A percentile compares a stretch with the other conserved stretches of the same genome.
phyloP scores from a whole-genome alignment of 2,329 filamentous ascomycete species.

The Calonectria montana region DNA sequence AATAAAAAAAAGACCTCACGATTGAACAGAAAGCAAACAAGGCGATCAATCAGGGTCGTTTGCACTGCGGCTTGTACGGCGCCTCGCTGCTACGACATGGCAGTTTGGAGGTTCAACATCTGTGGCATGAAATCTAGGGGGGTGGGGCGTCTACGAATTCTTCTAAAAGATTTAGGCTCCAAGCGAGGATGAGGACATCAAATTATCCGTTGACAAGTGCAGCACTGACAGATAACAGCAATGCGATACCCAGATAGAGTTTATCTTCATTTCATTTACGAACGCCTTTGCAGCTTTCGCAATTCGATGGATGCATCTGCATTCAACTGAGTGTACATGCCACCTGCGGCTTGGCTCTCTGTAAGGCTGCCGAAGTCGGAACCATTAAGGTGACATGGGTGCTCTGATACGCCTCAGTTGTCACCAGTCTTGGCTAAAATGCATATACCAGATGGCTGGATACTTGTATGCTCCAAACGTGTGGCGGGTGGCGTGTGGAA shows the following conservation, averaged over 20 bases:
- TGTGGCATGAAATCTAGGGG: constrained; percentile 24
- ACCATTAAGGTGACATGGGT: background rate
- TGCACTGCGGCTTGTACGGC: background rate
- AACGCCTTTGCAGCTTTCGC: background rate
- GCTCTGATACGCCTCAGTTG: background rate
- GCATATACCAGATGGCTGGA: constrained; percentile 17
- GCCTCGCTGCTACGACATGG: background rate
- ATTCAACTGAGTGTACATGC: background rate
- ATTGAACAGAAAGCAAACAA: background rate
- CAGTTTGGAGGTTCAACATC: background rate
- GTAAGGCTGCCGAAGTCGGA: background rate
- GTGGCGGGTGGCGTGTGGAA: constrained; percentile 16
- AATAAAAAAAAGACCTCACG: background rate
- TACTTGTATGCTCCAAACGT: constrained; percentile 6
- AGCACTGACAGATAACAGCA: background rate
- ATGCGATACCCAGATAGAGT: constrained; percentile 1
- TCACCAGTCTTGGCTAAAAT: background rate
- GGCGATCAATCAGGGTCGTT: constrained; percentile 7
- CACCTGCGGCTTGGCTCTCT: background rate
- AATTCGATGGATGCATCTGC: background rate
- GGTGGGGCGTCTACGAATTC: background rate
- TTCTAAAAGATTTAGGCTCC: constrained; percentile 18
- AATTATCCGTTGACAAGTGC: constrained; percentile 8
- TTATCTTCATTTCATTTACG: constrained; percentile 8
- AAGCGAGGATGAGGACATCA: background rate